A percentile compares a stretch with the other conserved stretches of the same genome.
Conservation (phyloP, 2,329 filamentous ascomycete species). For the Hypoxylon sp. region DNA sequence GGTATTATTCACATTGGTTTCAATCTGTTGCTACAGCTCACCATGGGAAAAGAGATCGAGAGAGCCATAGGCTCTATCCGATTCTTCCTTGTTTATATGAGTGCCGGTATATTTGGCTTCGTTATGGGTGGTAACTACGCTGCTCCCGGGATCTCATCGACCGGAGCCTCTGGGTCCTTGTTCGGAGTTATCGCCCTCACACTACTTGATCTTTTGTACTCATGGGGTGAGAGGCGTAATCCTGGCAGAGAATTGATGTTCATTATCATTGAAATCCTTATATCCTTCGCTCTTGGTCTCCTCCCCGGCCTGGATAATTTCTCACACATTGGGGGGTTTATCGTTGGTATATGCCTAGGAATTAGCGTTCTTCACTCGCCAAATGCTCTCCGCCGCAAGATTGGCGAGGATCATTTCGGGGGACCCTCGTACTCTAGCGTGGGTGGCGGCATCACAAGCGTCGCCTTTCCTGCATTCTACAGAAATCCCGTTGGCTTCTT, state of each 20-base stretch:
- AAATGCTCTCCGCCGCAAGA: slow-evolving; percentile 80
- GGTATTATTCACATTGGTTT: slow-evolving; percentile 96
- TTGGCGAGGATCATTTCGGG: slow-evolving; percentile 71
- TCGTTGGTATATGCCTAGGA: slow-evolving; percentile 91
- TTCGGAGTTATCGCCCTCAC: slow-evolving; percentile 93
- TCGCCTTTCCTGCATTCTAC: slow-evolving; percentile 68
- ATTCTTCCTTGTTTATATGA: slow-evolving; percentile 91
- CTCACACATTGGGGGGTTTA: slow-evolving; percentile 94
- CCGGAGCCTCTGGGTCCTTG: slow-evolving; percentile 89
- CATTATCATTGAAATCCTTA: slow-evolving; percentile 85
- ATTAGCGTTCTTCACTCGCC: slow-evolving; percentile 92
- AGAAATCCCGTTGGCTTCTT: slow-evolving; percentile 84
- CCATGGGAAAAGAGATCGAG: slow-evolving; percentile 93
- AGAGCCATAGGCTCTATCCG: slow-evolving; percentile 88
- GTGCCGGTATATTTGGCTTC: slow-evolving; percentile 94
- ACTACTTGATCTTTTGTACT: slow-evolving; percentile 91
- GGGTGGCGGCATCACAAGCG: slow-evolving; percentile 61
- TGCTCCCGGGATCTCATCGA: slow-evolving; percentile 83
- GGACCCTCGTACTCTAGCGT: slow-evolving; percentile 79
- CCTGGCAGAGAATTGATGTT: slow-evolving; percentile 90
- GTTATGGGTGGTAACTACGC: slow-evolving; percentile 96
- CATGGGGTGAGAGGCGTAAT: slow-evolving; percentile 83
- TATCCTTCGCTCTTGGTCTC: slow-evolving; percentile 92
- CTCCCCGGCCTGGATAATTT: slow-evolving; percentile 97
- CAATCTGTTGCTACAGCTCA: slow-evolving; percentile 93